Base-by-base conservation (phyloP, 257 asterid species). In the Pogostemon cablin region DNA sequence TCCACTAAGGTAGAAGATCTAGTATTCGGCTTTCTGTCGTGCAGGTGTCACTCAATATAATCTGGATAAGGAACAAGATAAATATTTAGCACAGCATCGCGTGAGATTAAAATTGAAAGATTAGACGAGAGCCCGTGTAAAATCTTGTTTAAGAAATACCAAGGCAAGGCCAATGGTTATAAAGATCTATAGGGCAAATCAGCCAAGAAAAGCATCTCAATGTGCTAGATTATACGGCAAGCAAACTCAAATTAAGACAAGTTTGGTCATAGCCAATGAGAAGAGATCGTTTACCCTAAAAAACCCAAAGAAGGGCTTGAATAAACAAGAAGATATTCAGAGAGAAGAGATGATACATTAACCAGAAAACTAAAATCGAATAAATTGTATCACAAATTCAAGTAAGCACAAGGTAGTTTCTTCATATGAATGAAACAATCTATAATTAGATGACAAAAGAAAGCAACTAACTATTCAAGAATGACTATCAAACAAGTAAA, bases 1-100 rank as follows among this genome's bases (percentile, higher is more conserved):
- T 32, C 47, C 8, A 41, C 42, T 39, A 32, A 32, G 32, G 32
- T 25, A 25, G 65, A 32, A 43, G 35, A 42, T 41, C 39, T 38
- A 17, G 7, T 1, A 43, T 6, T 34, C 10, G 20, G 52, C 12
- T 43, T 35, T 42, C 53, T 42, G 35, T 37, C 10, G 3, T 39
- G 42, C 62, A n/a, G 63, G 9, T 44, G 53, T 70, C 40, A 64
- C 46, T 32, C 53, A 40, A 71, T 32, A 54, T 41, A 75, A 73
- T 71, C 79, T 76, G 73, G 64, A 71, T 74, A 37, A 25, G 32
- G 32, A 25, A 25, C 32, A 25, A 1, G 32, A 25, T 25, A 41
- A 41, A 41, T 7, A 4, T 4, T 7, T 4, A 47, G 53, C 17
- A 3, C 4, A 9, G 53, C 10, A 47, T 47, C 15, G 9, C 9